Percentiles rank a stretch among this genome's conserved stretches.
Conservation (phyloP, 306 rosid genomes). For the Casuarina glauca region DNA sequence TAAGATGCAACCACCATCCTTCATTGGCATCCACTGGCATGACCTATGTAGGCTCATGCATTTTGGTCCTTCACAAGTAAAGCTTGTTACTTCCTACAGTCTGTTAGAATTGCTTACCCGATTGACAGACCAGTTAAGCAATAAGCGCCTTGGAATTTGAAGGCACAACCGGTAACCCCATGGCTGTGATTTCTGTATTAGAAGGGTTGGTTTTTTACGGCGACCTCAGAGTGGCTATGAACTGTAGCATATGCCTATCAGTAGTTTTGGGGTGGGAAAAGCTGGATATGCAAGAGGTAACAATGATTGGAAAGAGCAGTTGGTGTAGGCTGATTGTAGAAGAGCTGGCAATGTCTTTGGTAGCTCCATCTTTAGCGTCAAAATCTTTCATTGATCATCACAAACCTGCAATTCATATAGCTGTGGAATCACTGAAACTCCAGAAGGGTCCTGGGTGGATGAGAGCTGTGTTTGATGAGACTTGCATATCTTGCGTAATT, state of each 20-base stretch:
- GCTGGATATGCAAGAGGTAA: conserved; percentile 35
- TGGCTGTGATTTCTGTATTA: conserved; percentile 61
- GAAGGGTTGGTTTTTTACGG: conserved; percentile 70
- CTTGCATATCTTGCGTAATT: conserved; percentile 71
- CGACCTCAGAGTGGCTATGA: conserved; percentile 68
- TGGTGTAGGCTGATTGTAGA: conserved; percentile 86
- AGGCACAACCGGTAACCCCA: conserved; percentile 50
- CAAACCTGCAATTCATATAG: conserved; percentile 61
- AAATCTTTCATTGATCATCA: conserved; percentile 46
- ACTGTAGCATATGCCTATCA: conserved; percentile 72
- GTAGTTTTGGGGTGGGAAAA: conserved; percentile 63
- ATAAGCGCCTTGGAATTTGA: conserved; percentile 46
- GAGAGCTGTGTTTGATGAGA: conserved; percentile 56
- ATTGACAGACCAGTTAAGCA: conserved; percentile 57
- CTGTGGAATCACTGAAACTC: conserved; percentile 59
- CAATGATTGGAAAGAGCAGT: conserved; percentile 38
- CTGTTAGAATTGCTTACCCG: conserved; percentile 68
- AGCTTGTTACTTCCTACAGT: conserved; percentile 68
- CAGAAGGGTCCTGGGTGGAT: conserved; percentile 64
- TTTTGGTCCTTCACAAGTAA: conserved; percentile 72
- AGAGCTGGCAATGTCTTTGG: conserved; percentile 70
- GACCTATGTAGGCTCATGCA: conserved; percentile 81
- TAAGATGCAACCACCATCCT: conserved; percentile 47
- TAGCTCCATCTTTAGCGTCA: conserved; percentile 63
- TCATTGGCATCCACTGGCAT: conserved; percentile 66